Evolutionary conservation across 1,284 basidiomycete genomes (phyloP), one percentile per base, ranked within the genome.

Genomic region (Schizophyllum amplum): DNA sequence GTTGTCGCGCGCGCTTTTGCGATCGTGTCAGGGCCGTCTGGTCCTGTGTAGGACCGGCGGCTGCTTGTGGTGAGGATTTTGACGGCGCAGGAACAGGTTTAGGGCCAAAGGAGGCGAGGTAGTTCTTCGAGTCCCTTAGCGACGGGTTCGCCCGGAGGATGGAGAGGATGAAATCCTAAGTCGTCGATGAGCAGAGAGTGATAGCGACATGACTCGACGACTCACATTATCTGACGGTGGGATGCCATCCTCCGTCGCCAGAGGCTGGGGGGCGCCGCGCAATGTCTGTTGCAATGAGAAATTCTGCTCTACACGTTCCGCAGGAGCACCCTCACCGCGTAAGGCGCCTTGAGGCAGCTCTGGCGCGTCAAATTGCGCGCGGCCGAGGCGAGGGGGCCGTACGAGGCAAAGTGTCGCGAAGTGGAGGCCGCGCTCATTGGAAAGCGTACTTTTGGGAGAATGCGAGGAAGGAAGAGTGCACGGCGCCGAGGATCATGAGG

Each of bases 81-180:
- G 64, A 56, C 0, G 67, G 64, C 57, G 67, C 66, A 54, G 64
- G 62, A 47, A 70, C 73, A 49, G 78, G 81, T 51, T 75, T 78
- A 53, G 77, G 76, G 22, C 86, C 85, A 66, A 99, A 98, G 26
- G 86, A 91, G 48, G 87, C 88, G 15, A 98, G 82, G 71, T 98
- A 99, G 0, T 87, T 85, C 59, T 86, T 87, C 47, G 93, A 90
- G 71, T 99, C 97, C 64, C 97, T 81, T 57, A 88, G 73, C 1
- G 96, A 98, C 7, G 97, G 95, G 60, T 93, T 94, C 42, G 97
- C 90, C 62, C 91, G 87, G 55, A 99, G 80, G 65, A 99, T 91
- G 52, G 94, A 96, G 55, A 99, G 76, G 69, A 99, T 96, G 67
- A 99, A 95, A 68, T 98, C 95, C 94, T 99, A 59, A 9, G 33